Evolutionary conservation across 2,329 filamentous ascomycete species (phyloP).

Genomic region (Claviceps sp.): DNA sequence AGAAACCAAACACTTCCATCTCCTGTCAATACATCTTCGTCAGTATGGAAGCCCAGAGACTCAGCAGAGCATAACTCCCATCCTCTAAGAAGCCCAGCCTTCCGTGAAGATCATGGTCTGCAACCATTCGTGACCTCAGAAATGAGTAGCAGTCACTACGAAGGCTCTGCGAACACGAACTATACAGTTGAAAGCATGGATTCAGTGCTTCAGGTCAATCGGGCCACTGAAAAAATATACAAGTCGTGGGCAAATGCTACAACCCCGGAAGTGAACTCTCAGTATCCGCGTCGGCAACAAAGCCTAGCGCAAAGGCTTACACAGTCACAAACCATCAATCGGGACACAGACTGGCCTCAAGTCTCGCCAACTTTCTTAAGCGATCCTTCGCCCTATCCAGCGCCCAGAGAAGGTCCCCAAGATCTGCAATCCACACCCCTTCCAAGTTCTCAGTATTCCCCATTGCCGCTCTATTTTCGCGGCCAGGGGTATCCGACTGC

Average conservation of each 20-base stretch:
- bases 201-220: slow-evolving; percentile 4
- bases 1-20: slow-evolving; percentile 1
- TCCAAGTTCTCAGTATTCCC: slow-evolving; percentile 24
- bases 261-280: slow-evolving; percentile 9
- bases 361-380: neutral
- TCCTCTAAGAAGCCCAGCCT: neutral
- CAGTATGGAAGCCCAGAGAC: slow-evolving; percentile 6
- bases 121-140: neutral
- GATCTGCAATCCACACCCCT: neutral
- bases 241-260: slow-evolving; percentile 9
- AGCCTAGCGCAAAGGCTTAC: slow-evolving; percentile 11
- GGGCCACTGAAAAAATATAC: slow-evolving; percentile 12
- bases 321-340: slow-evolving; percentile 18
- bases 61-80: neutral
- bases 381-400: neutral
- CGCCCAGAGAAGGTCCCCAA: neutral
- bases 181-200: neutral
- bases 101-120: neutral
- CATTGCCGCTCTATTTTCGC: slow-evolving; percentile 29
- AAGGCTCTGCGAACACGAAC: neutral
- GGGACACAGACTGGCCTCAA: slow-evolving; percentile 6
- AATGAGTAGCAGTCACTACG: neutral
- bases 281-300: slow-evolving; percentile 8
- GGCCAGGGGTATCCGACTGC: slow-evolving; percentile 22
- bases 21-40: slow-evolving; percentile 1